Base-by-base conservation (phyloP, 108 stramenopile genomes). In the Conticribra weissflogii region DNA sequence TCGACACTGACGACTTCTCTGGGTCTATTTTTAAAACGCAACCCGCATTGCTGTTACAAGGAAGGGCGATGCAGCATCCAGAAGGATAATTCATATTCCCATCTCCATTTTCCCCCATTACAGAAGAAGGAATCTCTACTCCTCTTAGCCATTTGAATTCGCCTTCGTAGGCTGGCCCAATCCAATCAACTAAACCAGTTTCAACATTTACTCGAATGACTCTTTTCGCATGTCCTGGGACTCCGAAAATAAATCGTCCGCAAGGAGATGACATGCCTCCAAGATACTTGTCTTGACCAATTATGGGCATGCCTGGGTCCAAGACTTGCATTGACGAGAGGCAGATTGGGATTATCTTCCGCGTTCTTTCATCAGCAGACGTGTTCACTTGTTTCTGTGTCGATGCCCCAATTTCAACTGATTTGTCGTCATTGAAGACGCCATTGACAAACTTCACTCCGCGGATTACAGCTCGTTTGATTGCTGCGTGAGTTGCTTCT, bases 101-200 rank as follows among this genome's bases (percentile, higher is more conserved):
- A 3, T 74, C 75, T 18, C 59, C 60, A 18, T 64, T 47, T 34
- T 30, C 57, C 45, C 77, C 67, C 71, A 67, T 79, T 7, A 34
- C 65, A 18, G 36, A 27, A 23, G 74, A 22, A 33, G 87, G 87
- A 51, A 88, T 61, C 60, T 85, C 84, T 44, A 88, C 79, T 27
- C 87, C 87, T 31, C 87, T 75, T 7, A 88, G 61, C 84, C 84
- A 88, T 54, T 88, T 88, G 66, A 88, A 88, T 19, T 88, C 83
- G 7, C 87, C 87, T 16, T 59, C 17, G 56, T 67, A 85, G 27
- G 59, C 58, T 53, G 76, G 82, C 12, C 84, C 84, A 21, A 88
- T 85, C 31, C 57, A 65, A 41, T 78, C 80, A 64, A 88, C 77
- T 18, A 53, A 50, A 30, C 82, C 74, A 1, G 82, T 72, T 12